Conservation (phyloP, 2,329 filamentous ascomycete genomes). For the Colletotrichum sp. region DNA sequence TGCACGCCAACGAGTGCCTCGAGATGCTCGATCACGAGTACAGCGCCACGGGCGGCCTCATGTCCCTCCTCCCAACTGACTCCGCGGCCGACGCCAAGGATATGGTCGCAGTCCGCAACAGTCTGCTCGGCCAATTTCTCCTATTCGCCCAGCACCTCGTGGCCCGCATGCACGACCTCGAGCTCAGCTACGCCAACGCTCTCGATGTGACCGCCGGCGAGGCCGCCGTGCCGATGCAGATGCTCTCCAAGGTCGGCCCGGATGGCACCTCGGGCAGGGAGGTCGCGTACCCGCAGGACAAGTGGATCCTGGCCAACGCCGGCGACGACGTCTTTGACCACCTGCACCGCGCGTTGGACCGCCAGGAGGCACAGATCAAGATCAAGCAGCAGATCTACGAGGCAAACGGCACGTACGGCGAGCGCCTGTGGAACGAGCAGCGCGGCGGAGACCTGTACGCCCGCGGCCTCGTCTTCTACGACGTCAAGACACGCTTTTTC, state of each 20-base stretch:
- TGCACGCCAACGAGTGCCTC: slow-evolving; percentile 64
- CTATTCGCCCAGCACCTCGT: slow-evolving; percentile 58
- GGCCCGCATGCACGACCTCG: slow-evolving; percentile 61
- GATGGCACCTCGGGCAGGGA: slow-evolving; percentile 57
- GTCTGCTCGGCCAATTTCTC: slow-evolving; percentile 63
- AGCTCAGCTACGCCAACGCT: slow-evolving; percentile 55
- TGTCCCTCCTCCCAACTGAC: slow-evolving; percentile 56
- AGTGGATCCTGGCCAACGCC: slow-evolving; percentile 59
- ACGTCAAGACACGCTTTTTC: slow-evolving; percentile 57
- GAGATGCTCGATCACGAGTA: slow-evolving; percentile 66
- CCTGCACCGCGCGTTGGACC: slow-evolving; percentile 53
- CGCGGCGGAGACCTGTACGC: slow-evolving; percentile 34
- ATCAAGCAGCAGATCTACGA: slow-evolving; percentile 37
- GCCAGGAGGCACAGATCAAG: slow-evolving; percentile 44
- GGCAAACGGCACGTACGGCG: slow-evolving; percentile 44
- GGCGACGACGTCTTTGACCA: slow-evolving; percentile 54
- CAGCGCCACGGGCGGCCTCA: slow-evolving; percentile 57
- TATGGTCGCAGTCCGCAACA: slow-evolving; percentile 50
- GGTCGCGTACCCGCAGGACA: slow-evolving; percentile 60
- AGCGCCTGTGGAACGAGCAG: slow-evolving; percentile 35
- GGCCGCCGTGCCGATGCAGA: slow-evolving; percentile 54
- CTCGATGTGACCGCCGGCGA: slow-evolving; percentile 56
- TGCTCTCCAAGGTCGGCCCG: slow-evolving; percentile 57
- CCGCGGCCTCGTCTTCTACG: slow-evolving; percentile 53
- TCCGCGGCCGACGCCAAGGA: slow-evolving; percentile 37